Percentiles rank a stretch among this genome's conserved stretches.
Evolutionary conservation across 2,329 filamentous ascomycete genomes (phyloP).

Genomic region (Zymoseptoria ardabiliae): DNA sequence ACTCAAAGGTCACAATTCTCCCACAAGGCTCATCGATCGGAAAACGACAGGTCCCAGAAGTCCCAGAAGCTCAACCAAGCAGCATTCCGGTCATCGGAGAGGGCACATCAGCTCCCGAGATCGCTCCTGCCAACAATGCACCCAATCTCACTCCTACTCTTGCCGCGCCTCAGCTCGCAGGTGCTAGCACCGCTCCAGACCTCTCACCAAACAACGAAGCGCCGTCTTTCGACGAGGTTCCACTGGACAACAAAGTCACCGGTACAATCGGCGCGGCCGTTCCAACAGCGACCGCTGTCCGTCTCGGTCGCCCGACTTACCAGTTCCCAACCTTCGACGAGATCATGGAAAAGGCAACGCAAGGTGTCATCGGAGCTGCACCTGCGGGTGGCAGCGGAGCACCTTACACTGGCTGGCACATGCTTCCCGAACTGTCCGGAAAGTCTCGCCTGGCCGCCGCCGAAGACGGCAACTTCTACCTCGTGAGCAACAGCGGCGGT

Average conservation of each 20-base stretch:
- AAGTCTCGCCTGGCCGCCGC: neutral
- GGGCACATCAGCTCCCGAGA: neutral
- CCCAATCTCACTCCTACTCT: neutral
- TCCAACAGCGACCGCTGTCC: neutral
- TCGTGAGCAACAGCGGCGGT: neutral
- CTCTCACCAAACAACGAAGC: neutral
- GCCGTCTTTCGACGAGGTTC: neutral
- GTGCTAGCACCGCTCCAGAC: neutral
- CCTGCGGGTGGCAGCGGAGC: neutral
- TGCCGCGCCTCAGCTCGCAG: neutral
- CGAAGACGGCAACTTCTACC: neutral
- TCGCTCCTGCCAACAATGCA: neutral
- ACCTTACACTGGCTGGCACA: slow-evolving; percentile 1
- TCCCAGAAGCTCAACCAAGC: no score
- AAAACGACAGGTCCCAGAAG: no score
- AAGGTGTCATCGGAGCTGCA: neutral
- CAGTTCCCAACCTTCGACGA: neutral
- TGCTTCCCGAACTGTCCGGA: neutral
- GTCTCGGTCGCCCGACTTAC: neutral
- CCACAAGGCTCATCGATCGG: no score
- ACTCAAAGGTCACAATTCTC: no score
- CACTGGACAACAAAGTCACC: neutral
- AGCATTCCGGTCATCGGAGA: no score
- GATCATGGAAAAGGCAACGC: neutral
- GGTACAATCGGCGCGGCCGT: neutral